Base-by-base conservation (phyloP, 2,329 filamentous ascomycete genomes). In the Xylariales sp. region DNA sequence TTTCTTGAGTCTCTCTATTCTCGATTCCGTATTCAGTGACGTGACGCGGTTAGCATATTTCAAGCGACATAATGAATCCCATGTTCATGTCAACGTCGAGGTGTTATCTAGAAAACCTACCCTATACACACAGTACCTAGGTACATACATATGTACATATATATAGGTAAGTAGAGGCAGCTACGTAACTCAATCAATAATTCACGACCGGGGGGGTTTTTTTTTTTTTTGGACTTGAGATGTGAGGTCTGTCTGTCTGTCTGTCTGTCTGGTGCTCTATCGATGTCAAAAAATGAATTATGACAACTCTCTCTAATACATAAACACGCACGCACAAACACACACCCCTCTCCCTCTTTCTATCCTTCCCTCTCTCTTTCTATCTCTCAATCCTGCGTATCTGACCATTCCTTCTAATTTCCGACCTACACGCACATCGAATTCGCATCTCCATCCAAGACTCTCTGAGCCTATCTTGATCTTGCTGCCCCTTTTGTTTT, bases 91-190 rank as follows among this genome's bases (percentile, higher is more conserved):
- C 3, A 48, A 23, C 8, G 45, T 9, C n/a, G 45, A 54, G 3
- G 12, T 23, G 60, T 62, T 62, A 62, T 62, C 60, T 52, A 32
- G 50, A 55, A 23, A 55, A 62, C 50, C 52, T 62, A 62, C 60
- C 60, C 60, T 55, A 41, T 12, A 41, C 4, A 41, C 1, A 14
- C 14, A 41, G 39, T 55, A 39, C 32, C 49, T 8, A 3, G 3
- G 23, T 43, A 52, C 54, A 39, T 57, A 36, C 34, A 36, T 36
- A 36, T 5, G 34, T 9, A 36, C 34, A 36, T 36, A 9, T 3
- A 9, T 36, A 6, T 36, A 36, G 23, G 23, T 23, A 23, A 2
- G 23, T 23, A 23, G 32, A 34, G 32, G 32, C 8, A 34, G 32
- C 32, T 23, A 23, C 23, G 2, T 23, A 23, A 23, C 23, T 23